phyloP scores from a whole-genome alignment of 257 asterid genomes.

The Fraxinus pennsylvanica region DNA sequence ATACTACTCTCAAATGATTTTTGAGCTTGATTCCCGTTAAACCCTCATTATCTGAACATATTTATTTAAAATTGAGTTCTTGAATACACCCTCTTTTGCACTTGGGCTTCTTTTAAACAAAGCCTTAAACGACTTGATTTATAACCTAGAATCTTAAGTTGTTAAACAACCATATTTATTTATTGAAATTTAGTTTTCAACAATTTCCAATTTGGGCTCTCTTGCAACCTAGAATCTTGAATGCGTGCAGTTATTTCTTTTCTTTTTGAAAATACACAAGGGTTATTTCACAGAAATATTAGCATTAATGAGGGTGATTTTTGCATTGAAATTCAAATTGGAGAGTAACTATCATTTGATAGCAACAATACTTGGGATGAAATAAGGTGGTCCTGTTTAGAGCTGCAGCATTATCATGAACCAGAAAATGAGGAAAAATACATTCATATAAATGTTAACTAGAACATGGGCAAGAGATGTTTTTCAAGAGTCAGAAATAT shows the following conservation, averaged over 20 bases:
- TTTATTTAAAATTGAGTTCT: not conserved
- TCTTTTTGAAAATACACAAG: not conserved
- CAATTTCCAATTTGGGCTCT: too few species aligned
- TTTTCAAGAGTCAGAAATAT: not conserved
- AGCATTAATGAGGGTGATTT: not conserved
- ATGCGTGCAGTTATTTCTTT: not conserved
- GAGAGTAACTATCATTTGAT: slow-evolving; percentile 39
- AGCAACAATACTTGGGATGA: slow-evolving; percentile 30
- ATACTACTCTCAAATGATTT: not conserved
- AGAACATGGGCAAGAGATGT: slow-evolving; percentile 2
- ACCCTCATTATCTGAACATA: not conserved
- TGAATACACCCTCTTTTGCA: not conserved
- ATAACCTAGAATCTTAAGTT: too few species aligned
- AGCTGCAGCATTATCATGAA: slow-evolving; percentile 26
- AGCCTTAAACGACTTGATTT: too few species aligned
- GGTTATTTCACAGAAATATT: slow-evolving; percentile 4
- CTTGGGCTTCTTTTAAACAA: not conserved
- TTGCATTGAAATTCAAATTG: slow-evolving; percentile 32
- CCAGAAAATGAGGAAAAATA: slow-evolving; percentile 32
- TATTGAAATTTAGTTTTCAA: too few species aligned
- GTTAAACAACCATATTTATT: too few species aligned
- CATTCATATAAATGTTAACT: slow-evolving; percentile 18
- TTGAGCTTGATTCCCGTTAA: not conserved
- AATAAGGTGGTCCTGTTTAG: slow-evolving; percentile 37
- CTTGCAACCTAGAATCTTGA: too few species aligned